phyloP scores from a whole-genome alignment of 2,329 filamentous ascomycete species.

The Sporothrix phasma region DNA sequence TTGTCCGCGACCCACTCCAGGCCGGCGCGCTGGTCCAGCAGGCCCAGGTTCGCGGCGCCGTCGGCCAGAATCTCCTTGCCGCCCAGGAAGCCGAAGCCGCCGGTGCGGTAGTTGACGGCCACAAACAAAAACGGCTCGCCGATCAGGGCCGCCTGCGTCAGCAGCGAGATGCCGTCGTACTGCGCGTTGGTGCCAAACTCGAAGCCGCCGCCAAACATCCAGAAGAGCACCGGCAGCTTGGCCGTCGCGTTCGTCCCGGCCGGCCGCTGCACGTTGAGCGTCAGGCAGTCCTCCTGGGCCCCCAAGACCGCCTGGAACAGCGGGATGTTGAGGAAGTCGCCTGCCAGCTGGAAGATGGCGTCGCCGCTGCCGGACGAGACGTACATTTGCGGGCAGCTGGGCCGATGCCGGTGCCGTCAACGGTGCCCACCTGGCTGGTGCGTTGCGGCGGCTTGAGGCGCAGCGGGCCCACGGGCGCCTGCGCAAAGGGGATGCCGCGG shows the following conservation, averaged over 20 bases:
- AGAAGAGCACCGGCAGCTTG: slow-evolving; percentile 58
- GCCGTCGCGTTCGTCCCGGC: slow-evolving; percentile 41
- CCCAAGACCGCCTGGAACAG: slow-evolving; percentile 42
- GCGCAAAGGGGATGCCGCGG: slow-evolving; percentile 65
- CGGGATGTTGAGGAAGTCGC: slow-evolving; percentile 37
- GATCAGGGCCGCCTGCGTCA: slow-evolving; percentile 35
- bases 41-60: slow-evolving; percentile 58
- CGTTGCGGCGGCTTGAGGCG: slow-evolving; percentile 60
- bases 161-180: slow-evolving; percentile 42
- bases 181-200: slow-evolving; percentile 40
- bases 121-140: slow-evolving; percentile 64
- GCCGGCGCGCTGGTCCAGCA: slow-evolving; percentile 62
- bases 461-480: slow-evolving; percentile 55
- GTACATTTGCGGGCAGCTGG: slow-evolving; percentile 63
- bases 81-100: slow-evolving; percentile 63
- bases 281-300: slow-evolving; percentile 55
- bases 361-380: slow-evolving; percentile 42
- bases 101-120: slow-evolving; percentile 67
- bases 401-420: slow-evolving; percentile 48
- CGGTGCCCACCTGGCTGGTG: slow-evolving; percentile 45
- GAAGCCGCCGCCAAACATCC: slow-evolving; percentile 62
- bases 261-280: slow-evolving; percentile 50
- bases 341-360: slow-evolving; percentile 35
- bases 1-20: slow-evolving; percentile 72
- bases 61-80: slow-evolving; percentile 58